Percentiles rank a stretch among this genome's conserved stretches.
These are phyloP conservation scores for Boletus reticuloceps DNA, from an alignment of 768 basidiomycete genomes.

Conservation along the genomic window DNA sequence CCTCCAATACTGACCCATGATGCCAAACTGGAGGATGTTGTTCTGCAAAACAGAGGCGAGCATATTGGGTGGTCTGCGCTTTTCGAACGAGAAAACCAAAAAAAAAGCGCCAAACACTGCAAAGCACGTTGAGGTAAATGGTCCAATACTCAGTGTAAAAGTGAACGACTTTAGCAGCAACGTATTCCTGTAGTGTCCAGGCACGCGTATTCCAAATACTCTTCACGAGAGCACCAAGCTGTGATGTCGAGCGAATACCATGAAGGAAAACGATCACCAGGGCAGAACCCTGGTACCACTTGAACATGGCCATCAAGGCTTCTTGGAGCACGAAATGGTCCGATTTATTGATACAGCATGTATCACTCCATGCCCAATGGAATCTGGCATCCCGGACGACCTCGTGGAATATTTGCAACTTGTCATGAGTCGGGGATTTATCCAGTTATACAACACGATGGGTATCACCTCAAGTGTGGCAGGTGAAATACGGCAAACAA, in stretches of 20 bases:
- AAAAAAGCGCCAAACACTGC: too few relatives aligned
- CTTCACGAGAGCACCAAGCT: background rate
- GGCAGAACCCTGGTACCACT: background rate
- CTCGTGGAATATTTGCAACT: background rate
- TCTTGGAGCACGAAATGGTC: background rate
- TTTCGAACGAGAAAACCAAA: too few relatives aligned
- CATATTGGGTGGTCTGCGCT: too few relatives aligned
- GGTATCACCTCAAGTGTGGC: too few relatives aligned
- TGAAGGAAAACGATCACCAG: background rate
- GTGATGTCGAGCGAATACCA: background rate
- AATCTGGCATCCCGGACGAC: background rate
- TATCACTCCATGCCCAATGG: background rate
- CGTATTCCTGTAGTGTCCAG: background rate
- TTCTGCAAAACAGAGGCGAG: too few relatives aligned
- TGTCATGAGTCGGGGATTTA: too few relatives aligned
- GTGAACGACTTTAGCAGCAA: background rate
- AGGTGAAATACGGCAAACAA: too few relatives aligned
- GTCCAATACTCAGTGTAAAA: background rate
- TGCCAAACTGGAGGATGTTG: too few relatives aligned
- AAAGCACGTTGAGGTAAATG: background rate
- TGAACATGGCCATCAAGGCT: background rate
- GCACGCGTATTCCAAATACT: constrained; percentile 8
- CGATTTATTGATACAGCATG: background rate
- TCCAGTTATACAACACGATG: background rate
- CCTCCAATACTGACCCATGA: too few relatives aligned